phyloP scores from a whole-genome alignment of 2,329 filamentous ascomycete genomes.

The Ilyonectria sp. region DNA sequence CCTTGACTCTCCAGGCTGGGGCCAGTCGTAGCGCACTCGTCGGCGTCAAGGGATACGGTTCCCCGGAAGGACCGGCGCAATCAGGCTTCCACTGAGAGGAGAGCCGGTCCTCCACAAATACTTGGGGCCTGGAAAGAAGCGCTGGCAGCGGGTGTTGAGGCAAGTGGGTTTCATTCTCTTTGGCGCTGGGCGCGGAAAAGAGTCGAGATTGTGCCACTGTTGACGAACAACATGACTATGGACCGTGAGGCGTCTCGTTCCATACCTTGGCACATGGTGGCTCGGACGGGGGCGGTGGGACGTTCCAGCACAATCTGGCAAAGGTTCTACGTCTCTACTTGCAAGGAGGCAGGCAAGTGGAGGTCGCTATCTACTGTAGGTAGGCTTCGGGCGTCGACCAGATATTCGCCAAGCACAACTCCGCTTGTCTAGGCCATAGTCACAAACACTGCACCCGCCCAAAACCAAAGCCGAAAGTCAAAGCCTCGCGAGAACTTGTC shows the following conservation, averaged over 20 bases:
- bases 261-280: not conserved
- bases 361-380: not conserved
- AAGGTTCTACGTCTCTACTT: not conserved
- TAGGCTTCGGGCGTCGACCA: not conserved
- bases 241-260: not conserved
- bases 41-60: slow-evolving; percentile 25
- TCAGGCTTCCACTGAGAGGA: not conserved
- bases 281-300: not conserved
- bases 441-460: not conserved
- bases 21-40: slow-evolving; percentile 9
- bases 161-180: not conserved
- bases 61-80: slow-evolving; percentile 25
- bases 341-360: slow-evolving; percentile 1
- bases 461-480: not conserved
- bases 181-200: slow-evolving; percentile 8
- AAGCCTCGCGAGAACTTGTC: not conserved
- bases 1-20: slow-evolving; percentile 1
- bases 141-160: not conserved
- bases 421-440: not conserved
- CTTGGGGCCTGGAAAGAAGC: not conserved
- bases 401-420: slow-evolving; percentile 4
- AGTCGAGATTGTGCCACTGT: slow-evolving; percentile 5
- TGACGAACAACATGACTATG: not conserved
- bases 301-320: not conserved
- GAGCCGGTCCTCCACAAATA: not conserved